A percentile compares a stretch with the other conserved stretches of the same genome.
Conservation (phyloP, 352 stramenopile genomes). For the Phytopythium sindhum region DNA sequence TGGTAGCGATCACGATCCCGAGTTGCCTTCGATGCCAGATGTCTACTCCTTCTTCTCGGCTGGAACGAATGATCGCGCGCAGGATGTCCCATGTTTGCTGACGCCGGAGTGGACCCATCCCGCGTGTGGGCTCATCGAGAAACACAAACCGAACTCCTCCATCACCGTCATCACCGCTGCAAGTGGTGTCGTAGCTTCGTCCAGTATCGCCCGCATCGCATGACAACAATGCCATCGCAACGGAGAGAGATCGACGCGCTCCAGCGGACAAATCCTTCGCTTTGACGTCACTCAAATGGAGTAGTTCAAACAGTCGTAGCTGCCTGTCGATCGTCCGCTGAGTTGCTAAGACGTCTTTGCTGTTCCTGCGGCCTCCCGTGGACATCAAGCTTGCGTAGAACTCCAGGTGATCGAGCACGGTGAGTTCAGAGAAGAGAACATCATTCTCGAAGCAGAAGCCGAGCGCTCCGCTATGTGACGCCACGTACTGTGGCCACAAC, state of each 20-base stretch:
- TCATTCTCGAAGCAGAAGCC: constrained; percentile 72
- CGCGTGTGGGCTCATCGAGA: constrained; percentile 85
- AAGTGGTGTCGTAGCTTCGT: neutral
- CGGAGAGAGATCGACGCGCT: constrained; percentile 81
- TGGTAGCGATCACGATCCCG: constrained; percentile 84
- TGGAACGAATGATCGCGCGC: constrained; percentile 12
- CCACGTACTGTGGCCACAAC: constrained; percentile 48
- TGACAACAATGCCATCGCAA: constrained; percentile 76
- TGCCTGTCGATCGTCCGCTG: constrained; percentile 16
- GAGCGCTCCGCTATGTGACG: constrained; percentile 30
- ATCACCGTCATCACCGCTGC: neutral
- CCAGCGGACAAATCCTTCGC: constrained; percentile 49
- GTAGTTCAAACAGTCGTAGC: constrained; percentile 34
- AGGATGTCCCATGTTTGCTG: constrained; percentile 87
- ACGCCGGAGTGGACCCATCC: constrained; percentile 92
- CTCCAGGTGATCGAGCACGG: constrained; percentile 52
- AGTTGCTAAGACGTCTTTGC: constrained; percentile 7
- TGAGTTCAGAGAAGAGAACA: constrained; percentile 69
- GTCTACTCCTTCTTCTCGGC: neutral
- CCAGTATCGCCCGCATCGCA: constrained; percentile 24
- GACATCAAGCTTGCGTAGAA: constrained; percentile 47
- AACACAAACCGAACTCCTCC: constrained; percentile 42
- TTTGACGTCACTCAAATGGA: constrained; percentile 28
- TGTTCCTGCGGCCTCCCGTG: neutral
- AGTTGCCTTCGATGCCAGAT: constrained; percentile 18